Evolutionary conservation across 306 rosid species (phyloP).

Genomic region (Fragaria ananassa): DNA sequence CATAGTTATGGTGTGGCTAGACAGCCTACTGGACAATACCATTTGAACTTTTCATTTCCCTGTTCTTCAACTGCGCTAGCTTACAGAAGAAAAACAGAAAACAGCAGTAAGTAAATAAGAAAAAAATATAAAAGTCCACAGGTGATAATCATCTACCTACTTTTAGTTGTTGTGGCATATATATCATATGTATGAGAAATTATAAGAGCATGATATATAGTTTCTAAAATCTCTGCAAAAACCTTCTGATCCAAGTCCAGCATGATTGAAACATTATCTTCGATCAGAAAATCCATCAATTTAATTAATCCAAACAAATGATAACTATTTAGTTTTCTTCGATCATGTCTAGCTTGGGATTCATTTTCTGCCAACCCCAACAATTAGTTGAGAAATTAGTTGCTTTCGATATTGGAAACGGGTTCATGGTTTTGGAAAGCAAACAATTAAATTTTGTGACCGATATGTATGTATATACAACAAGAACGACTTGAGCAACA

Average conservation of each 20-base stretch:
- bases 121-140: background rate
- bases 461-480: constrained; percentile 2
- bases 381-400: too few relatives aligned
- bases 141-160: background rate
- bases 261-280: background rate
- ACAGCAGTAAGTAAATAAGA: background rate
- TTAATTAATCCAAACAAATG: background rate
- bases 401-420: background rate
- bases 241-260: background rate
- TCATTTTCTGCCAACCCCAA: background rate
- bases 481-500: constrained; percentile 25
- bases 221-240: background rate
- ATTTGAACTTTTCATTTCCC: background rate
- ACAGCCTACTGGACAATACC: background rate
- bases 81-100: background rate
- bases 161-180: background rate
- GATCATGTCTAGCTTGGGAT: background rate
- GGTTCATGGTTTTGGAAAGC: constrained; percentile 39
- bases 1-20: constrained; percentile 1
- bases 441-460: constrained; percentile 33
- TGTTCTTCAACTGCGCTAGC: background rate
- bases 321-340: background rate
- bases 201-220: background rate
- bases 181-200: background rate
- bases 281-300: background rate